Percentiles rank a stretch among this genome's conserved stretches.
These are phyloP conservation scores for Neonectria faginata DNA, from an alignment of 2,329 filamentous ascomycete genomes.

Conservation along the genomic window DNA sequence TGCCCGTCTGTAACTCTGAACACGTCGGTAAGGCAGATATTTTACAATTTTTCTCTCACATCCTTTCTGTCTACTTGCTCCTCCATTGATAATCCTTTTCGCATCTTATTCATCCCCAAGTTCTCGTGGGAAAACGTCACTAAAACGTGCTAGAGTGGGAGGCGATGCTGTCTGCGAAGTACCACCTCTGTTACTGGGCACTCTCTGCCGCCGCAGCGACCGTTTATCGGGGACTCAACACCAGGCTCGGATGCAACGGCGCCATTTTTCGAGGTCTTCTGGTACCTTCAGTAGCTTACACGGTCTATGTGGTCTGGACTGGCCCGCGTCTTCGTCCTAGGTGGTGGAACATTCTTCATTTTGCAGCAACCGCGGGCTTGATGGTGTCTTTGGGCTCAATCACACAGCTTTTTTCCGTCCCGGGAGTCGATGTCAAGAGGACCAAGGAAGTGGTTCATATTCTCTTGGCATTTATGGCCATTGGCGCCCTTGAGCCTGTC, in stretches of 20 bases:
- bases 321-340: slow-evolving; percentile 7
- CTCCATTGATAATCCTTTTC: no score
- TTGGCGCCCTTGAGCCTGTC: slow-evolving; percentile 11
- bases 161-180: slow-evolving; percentile 6
- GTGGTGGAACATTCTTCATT: background rate
- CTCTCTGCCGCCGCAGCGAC: background rate
- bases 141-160: no score
- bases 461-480: slow-evolving; percentile 8
- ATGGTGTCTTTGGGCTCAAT: slow-evolving; percentile 18
- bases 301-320: background rate
- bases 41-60: no score
- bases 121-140: no score
- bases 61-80: no score
- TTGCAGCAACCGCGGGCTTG: background rate
- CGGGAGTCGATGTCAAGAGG: background rate
- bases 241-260: background rate
- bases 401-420: slow-evolving; percentile 20
- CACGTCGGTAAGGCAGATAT: no score
- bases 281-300: background rate
- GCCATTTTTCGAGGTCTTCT: slow-evolving; percentile 1
- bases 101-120: no score
- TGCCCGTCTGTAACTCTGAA: no score
- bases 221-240: slow-evolving; percentile 7
- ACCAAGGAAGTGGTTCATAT: slow-evolving; percentile 5
- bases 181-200: slow-evolving; percentile 15